Evolutionary conservation across 2,329 filamentous ascomycete species (phyloP).

Genomic region (Paraphoma sp.): DNA sequence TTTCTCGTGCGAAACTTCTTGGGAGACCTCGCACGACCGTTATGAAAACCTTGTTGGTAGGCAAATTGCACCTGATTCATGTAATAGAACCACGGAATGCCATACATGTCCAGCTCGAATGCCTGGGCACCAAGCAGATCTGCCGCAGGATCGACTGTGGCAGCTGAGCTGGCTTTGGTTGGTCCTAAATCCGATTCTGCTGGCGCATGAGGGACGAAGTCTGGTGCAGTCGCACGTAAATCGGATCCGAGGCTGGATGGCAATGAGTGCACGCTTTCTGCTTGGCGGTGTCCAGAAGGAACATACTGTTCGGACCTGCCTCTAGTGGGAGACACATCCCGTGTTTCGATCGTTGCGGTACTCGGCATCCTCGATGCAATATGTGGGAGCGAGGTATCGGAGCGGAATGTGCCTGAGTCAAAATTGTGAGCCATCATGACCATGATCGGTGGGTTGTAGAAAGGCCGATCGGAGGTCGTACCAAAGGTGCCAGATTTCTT

Average conservation of each 20-base stretch:
- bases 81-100: constrained; percentile 37
- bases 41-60: constrained; percentile 17
- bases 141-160: neutral
- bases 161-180: neutral
- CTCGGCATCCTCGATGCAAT: neutral
- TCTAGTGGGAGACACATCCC: constrained; percentile 5
- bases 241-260: constrained; percentile 26
- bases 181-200: neutral
- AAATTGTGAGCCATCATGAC: constrained; percentile 19
- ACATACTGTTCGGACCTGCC: constrained; percentile 14
- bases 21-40: constrained; percentile 24
- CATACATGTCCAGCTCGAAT: constrained; percentile 29
- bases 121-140: constrained; percentile 17
- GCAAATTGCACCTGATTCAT: constrained; percentile 36
- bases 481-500: constrained; percentile 18
- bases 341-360: neutral
- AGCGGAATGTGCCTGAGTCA: constrained; percentile 6
- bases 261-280: constrained; percentile 17
- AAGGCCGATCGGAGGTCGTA: constrained; percentile 13
- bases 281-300: constrained; percentile 4
- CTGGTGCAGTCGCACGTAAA: constrained; percentile 39
- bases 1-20: constrained; percentile 25
- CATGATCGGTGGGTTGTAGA: constrained; percentile 1
- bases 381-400: constrained; percentile 1
- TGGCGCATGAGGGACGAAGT: constrained; percentile 31